Conservation (phyloP, 345 rosid species). For the Psidium guajava region DNA sequence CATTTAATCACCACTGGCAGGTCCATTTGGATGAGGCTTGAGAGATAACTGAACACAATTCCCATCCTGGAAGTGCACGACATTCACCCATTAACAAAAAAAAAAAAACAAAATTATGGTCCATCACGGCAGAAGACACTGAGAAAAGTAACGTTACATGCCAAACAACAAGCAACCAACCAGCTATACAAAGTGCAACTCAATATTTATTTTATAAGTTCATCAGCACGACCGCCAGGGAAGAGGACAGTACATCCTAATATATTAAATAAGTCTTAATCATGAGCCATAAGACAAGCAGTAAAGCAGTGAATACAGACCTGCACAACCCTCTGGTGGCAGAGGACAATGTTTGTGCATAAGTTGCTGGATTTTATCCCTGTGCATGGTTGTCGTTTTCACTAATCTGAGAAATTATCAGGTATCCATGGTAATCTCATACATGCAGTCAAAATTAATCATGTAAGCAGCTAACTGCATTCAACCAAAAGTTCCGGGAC, state of each 20-base stretch:
- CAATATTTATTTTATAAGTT: background rate
- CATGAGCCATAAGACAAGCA: background rate
- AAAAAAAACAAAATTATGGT: background rate
- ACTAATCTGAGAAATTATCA: slow-evolving; percentile 45
- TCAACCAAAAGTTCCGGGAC: background rate
- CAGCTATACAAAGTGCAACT: background rate
- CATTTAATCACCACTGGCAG: slow-evolving; percentile 53
- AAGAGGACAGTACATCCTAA: background rate
- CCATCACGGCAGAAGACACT: background rate
- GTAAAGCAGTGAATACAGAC: slow-evolving; percentile 7
- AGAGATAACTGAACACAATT: slow-evolving; percentile 73
- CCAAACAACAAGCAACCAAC: background rate
- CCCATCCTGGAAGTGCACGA: slow-evolving; percentile 53
- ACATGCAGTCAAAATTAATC: background rate
- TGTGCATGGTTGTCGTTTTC: slow-evolving; percentile 39
- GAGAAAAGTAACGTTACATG: background rate
- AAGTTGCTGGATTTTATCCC: slow-evolving; percentile 61
- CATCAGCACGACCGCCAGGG: background rate
- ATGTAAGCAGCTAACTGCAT: background rate
- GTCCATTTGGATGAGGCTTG: slow-evolving; percentile 29
- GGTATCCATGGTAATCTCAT: background rate
- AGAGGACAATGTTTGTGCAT: slow-evolving; percentile 47
- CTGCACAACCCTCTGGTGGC: slow-evolving; percentile 82
- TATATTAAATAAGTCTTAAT: background rate
- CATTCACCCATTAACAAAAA: background rate